Percentiles rank a stretch among this genome's conserved stretches.
phyloP scores from a whole-genome alignment of 805 yeast species.

The Priceomyces castillae region DNA sequence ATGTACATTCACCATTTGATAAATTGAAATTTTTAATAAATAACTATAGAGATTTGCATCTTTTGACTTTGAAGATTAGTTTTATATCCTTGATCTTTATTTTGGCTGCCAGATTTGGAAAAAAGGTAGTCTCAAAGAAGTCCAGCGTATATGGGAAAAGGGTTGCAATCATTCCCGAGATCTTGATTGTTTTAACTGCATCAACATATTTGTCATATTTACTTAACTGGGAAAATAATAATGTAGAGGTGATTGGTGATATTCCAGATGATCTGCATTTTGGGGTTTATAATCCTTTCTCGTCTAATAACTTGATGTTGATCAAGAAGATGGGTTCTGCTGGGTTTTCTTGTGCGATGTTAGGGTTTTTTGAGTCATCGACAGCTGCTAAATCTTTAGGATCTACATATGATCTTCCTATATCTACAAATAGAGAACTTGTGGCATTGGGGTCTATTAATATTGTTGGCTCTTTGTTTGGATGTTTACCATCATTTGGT shows the following conservation, averaged over 20 bases:
- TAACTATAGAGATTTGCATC: slow-evolving; percentile 49
- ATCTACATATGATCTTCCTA: slow-evolving; percentile 62
- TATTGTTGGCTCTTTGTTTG: slow-evolving; percentile 59
- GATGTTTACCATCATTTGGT: slow-evolving; percentile 87
- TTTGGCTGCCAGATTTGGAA: slow-evolving; percentile 41
- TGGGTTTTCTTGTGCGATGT: slow-evolving; percentile 68
- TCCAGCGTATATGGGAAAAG: slow-evolving; percentile 20
- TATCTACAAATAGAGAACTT: slow-evolving; percentile 85
- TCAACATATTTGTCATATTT: slow-evolving; percentile 52
- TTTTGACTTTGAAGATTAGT: slow-evolving; percentile 62
- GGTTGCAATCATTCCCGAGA: slow-evolving; percentile 78
- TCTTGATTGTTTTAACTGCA: slow-evolving; percentile 65
- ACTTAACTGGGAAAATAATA: slow-evolving; percentile 49
- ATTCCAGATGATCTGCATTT: slow-evolving; percentile 48
- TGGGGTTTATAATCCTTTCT: slow-evolving; percentile 56
- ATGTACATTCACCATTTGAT: slow-evolving; percentile 61
- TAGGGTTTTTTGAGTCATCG: slow-evolving; percentile 91
- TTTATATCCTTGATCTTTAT: slow-evolving; percentile 48
- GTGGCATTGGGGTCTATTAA: slow-evolving; percentile 86
- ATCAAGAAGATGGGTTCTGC: slow-evolving; percentile 63
- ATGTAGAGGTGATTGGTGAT: slow-evolving; percentile 69
- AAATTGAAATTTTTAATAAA: slow-evolving; percentile 58
- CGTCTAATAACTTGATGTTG: slow-evolving; percentile 46
- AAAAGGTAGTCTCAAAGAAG: slow-evolving; percentile 25
- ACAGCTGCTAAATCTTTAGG: slow-evolving; percentile 89